phyloP scores from a whole-genome alignment of 345 rosid species.

The Corymbia maculata region DNA sequence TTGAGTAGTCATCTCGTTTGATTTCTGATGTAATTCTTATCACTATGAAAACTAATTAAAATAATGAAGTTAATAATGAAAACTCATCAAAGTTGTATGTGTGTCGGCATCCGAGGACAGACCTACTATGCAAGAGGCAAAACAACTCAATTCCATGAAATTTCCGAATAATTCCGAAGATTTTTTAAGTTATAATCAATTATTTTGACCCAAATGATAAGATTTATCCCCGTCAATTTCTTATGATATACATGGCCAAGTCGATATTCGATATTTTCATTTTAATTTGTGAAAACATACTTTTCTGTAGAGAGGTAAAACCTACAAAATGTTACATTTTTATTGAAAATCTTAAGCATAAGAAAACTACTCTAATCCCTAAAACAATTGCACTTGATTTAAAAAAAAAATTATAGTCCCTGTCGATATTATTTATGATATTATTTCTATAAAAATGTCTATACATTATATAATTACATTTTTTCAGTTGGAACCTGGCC shows the following conservation, averaged over 20 bases:
- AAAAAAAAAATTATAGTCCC: not conserved
- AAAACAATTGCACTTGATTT: not conserved
- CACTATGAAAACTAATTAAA: not conserved
- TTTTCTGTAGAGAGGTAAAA: too few relatives aligned
- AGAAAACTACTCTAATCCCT: not conserved
- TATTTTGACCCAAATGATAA: not conserved
- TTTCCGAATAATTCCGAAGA: accelerated
- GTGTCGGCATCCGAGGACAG: accelerated
- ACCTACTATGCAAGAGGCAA: not conserved
- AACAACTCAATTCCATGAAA: not conserved
- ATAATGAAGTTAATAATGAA: not conserved
- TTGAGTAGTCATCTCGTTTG: not conserved
- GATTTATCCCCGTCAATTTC: accelerated
- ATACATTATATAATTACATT: not conserved
- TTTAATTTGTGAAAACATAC: not conserved
- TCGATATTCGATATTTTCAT: not conserved
- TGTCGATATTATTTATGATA: not conserved
- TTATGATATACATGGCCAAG: not conserved
- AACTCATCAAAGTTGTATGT: accelerated
- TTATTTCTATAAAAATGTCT: not conserved
- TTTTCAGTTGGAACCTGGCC: accelerated
- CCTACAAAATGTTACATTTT: too few relatives aligned
- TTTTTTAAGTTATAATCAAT: accelerated
- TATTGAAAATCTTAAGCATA: not conserved
- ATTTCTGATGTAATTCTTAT: not conserved